Percentiles rank a stretch among this genome's conserved stretches.
These are phyloP conservation scores for Drechslera avenae DNA, from an alignment of 2,329 filamentous ascomycete species.

Conservation along the genomic window DNA sequence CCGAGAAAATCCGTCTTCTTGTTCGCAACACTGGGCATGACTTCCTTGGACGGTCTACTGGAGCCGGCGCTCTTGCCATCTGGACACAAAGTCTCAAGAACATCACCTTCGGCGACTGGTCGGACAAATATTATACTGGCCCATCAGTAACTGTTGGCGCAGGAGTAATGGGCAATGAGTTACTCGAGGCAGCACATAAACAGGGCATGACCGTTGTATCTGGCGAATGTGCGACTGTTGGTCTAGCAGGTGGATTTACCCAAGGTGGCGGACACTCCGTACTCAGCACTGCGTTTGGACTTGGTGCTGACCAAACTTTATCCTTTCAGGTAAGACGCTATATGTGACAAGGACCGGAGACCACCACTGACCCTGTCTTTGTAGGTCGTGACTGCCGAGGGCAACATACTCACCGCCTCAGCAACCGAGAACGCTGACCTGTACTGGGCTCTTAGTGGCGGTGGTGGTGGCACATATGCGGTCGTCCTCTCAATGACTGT, in stretches of 20 bases:
- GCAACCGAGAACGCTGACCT: constrained; percentile 38
- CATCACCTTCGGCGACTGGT: constrained; percentile 26
- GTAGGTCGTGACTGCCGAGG: constrained; percentile 41
- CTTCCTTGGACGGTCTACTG: constrained; percentile 38
- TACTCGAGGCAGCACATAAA: constrained; percentile 25
- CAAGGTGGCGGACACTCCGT: constrained; percentile 40
- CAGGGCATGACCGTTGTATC: constrained; percentile 30
- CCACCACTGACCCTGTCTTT: too few species aligned
- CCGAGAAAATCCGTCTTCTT: constrained; percentile 35
- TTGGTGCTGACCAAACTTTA: constrained; percentile 41
- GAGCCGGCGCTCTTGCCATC: constrained; percentile 32
- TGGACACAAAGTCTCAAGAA: constrained; percentile 41
- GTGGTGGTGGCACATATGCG: constrained; percentile 40
- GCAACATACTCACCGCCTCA: constrained; percentile 36
- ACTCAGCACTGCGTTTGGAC: constrained; percentile 27
- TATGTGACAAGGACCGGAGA: too few species aligned
- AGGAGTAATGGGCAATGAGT: constrained; percentile 35
- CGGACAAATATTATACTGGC: constrained; percentile 31
- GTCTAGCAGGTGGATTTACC: constrained; percentile 40
- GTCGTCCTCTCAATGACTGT: constrained; percentile 39
- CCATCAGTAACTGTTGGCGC: constrained; percentile 35
- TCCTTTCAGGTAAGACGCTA: constrained; percentile 41
- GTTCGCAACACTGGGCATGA: constrained; percentile 30
- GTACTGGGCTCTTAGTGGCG: constrained; percentile 46
- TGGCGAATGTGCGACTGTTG: constrained; percentile 42